phyloP scores from a whole-genome alignment of 2,329 filamentous ascomycete genomes.

The Nannizziopsis arthrosporioides region DNA sequence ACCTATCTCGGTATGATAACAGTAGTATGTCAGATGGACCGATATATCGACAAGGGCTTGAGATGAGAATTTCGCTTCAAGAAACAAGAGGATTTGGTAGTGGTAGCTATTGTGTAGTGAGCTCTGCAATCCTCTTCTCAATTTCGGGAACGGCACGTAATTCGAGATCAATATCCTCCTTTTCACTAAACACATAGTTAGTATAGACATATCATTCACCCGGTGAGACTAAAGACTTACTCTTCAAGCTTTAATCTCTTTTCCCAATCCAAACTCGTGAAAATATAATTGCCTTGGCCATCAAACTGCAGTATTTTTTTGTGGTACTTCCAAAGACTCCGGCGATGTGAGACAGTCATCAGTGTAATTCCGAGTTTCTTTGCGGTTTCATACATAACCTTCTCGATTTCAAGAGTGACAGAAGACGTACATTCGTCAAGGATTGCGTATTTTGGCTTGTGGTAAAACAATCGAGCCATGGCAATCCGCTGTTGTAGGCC shows the following conservation, averaged over 20 bases:
- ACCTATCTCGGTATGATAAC: too few species aligned
- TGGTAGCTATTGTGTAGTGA: conserved; percentile 41
- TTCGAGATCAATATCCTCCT: conserved; percentile 80
- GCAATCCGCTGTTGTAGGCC: conserved; percentile 92
- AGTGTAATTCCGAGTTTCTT: conserved; percentile 84
- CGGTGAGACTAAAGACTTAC: conserved; percentile 30
- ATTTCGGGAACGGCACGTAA: conserved; percentile 78
- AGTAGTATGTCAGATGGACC: too few species aligned
- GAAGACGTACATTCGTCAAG: conserved; percentile 92
- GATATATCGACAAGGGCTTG: too few species aligned
- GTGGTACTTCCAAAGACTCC: conserved; percentile 95
- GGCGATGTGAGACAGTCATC: conserved; percentile 88
- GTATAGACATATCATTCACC: not conserved
- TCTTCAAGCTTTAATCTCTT: conserved; percentile 76
- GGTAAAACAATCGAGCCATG: conserved; percentile 92
- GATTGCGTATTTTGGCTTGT: conserved; percentile 84
- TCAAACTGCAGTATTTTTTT: conserved; percentile 91
- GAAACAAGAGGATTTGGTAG: too few species aligned
- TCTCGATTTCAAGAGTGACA: conserved; percentile 90
- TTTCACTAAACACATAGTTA: conserved; percentile 47
- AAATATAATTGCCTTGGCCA: conserved; percentile 82
- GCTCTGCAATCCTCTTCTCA: conserved; percentile 69
- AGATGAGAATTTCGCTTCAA: too few species aligned
- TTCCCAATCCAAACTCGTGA: conserved; percentile 81
- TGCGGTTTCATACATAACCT: conserved; percentile 93